These are phyloP conservation scores for Aspergillus ustus DNA, from an alignment of 2,329 filamentous ascomycete genomes.

Conservation along the genomic window DNA sequence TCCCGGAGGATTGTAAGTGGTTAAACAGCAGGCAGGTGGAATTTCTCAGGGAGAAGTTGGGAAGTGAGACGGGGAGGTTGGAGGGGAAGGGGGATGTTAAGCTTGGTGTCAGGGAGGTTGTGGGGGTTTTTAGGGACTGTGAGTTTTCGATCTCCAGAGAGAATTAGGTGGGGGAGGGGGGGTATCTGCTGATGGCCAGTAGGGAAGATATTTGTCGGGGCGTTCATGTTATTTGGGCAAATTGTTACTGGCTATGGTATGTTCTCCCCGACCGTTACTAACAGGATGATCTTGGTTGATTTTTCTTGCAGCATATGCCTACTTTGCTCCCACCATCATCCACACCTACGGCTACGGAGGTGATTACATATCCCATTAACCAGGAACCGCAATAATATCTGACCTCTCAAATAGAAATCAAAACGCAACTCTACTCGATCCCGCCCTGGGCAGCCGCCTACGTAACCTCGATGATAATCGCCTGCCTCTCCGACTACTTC, in stretches of 20 bases:
- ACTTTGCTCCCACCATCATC: conserved; percentile 76
- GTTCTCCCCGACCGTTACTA: not conserved
- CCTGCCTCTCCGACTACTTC: conserved; percentile 71
- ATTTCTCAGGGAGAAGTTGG: conserved; percentile 68
- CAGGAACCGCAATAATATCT: no score
- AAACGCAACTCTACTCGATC: conserved; percentile 56
- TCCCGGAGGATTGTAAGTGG: conserved; percentile 74
- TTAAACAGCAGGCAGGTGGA: conserved; percentile 66
- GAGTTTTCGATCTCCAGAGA: conserved; percentile 18
- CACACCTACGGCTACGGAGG: conserved; percentile 64
- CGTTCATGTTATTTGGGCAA: conserved; percentile 79
- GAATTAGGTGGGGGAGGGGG: no score
- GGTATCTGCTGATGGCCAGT: not conserved
- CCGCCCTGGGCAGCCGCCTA: conserved; percentile 73
- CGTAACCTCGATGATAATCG: conserved; percentile 74
- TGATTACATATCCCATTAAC: conserved; percentile 27
- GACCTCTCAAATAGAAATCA: conserved; percentile 47
- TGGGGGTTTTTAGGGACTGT: conserved; percentile 70
- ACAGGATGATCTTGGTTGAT: conserved; percentile 12
- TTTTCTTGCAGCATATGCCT: conserved; percentile 62
- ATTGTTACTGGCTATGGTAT: conserved; percentile 73
- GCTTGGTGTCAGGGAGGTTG: conserved; percentile 64
- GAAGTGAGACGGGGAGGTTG: conserved; percentile 69
- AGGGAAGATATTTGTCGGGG: conserved; percentile 71
- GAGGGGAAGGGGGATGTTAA: conserved; percentile 66